These are phyloP conservation scores for Grosmannia serpens DNA, from an alignment of 2,329 filamentous ascomycete genomes.

Conservation along the genomic window DNA sequence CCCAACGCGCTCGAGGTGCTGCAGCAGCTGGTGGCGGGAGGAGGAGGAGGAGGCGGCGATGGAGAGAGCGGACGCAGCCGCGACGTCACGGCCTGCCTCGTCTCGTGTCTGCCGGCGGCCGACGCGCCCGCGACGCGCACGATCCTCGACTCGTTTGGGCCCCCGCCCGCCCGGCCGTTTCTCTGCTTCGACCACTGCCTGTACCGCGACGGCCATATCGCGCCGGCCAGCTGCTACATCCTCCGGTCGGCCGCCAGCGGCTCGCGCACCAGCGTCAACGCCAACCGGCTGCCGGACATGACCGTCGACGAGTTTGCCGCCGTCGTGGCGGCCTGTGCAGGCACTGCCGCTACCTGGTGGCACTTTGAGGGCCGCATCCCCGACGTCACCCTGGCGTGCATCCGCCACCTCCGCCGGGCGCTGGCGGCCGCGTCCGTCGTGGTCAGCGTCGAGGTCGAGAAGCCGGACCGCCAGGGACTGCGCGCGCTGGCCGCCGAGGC, in stretches of 20 bases:
- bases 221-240: constrained; percentile 59
- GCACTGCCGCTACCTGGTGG: constrained; percentile 36
- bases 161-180: constrained; percentile 2
- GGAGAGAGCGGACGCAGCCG: not conserved
- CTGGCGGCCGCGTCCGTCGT: constrained; percentile 22
- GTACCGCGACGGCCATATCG: constrained; percentile 39
- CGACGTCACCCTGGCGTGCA: constrained; percentile 46
- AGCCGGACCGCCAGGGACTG: constrained; percentile 50
- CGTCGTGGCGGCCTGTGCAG: constrained; percentile 27
- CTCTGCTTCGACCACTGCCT: constrained; percentile 38
- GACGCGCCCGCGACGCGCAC: constrained; percentile 37
- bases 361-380: constrained; percentile 66
- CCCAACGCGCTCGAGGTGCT: constrained; percentile 62
- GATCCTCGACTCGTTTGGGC: constrained; percentile 43
- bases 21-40: constrained; percentile 40
- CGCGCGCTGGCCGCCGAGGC: constrained; percentile 47
- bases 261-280: constrained; percentile 59
- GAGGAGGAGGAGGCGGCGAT: not conserved
- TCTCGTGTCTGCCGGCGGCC: constrained; percentile 42
- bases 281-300: constrained; percentile 59
- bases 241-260: constrained; percentile 47
- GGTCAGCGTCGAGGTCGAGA: constrained; percentile 64
- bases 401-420: constrained; percentile 34
- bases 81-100: constrained; percentile 27
- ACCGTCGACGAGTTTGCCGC: constrained; percentile 45